Percentiles rank a stretch among this genome's conserved stretches.
Evolutionary conservation across 1,284 basidiomycete genomes (phyloP).

Genomic region (Malassezia japonica): DNA sequence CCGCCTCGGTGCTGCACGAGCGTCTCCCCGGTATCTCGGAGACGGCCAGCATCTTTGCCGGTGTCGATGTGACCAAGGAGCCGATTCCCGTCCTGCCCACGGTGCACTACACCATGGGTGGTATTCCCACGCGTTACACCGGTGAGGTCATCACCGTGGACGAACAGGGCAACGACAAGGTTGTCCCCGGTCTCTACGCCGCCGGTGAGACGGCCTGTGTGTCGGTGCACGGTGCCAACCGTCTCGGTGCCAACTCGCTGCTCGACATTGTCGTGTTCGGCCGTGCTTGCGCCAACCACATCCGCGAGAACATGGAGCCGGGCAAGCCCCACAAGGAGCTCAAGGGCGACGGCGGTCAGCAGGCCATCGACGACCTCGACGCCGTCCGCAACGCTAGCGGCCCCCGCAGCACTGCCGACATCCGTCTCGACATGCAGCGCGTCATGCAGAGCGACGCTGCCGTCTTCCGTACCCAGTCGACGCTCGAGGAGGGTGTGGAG

Average conservation of each 20-base stretch:
- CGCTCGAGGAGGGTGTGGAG: constrained; percentile 80
- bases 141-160: constrained; percentile 73
- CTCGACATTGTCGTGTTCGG: constrained; percentile 99
- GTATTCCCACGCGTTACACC: constrained; percentile 97
- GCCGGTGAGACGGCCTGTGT: constrained; percentile 98
- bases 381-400: constrained; percentile 67
- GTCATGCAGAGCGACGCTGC: constrained; percentile 71
- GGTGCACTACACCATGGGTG: constrained; percentile 64
- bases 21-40: constrained; percentile 98
- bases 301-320: constrained; percentile 78
- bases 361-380: constrained; percentile 81
- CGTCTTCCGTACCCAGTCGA: constrained; percentile 67
- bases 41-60: constrained; percentile 96
- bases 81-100: constrained; percentile 58
- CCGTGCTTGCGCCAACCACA: constrained; percentile 95
- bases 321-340: constrained; percentile 85
- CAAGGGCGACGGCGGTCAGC: constrained; percentile 73
- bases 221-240: constrained; percentile 98
- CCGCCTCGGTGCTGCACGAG: constrained; percentile 89
- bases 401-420: constrained; percentile 73
- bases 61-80: constrained; percentile 99
- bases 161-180: constrained; percentile 68
- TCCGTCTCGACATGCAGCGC: constrained; percentile 94
- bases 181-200: constrained; percentile 94
- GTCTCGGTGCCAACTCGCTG: constrained; percentile 96